Percentiles rank a stretch among this genome's conserved stretches.
phyloP scores from a whole-genome alignment of 352 stramenopile species.

The Globisporangium lucens region DNA sequence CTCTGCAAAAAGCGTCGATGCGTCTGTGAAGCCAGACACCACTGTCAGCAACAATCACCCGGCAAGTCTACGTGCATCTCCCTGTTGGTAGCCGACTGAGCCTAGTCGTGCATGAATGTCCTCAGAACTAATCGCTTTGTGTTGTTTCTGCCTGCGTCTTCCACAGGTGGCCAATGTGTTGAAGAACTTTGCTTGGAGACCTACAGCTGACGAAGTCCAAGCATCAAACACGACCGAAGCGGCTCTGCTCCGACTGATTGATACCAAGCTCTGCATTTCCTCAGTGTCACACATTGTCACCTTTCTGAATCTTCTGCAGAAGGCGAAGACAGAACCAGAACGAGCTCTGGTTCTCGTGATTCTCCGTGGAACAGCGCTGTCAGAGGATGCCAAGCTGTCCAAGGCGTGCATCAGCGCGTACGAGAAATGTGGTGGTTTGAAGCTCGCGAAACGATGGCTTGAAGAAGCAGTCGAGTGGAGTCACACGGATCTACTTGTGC shows the following conservation, averaged over 20 bases:
- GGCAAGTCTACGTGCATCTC: conserved; percentile 1
- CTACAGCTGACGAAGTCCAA: conserved; percentile 17
- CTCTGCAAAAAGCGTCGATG: not conserved
- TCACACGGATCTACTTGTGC: conserved; percentile 75
- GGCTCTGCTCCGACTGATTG: conserved; percentile 53
- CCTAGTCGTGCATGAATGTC: not conserved
- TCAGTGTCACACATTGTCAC: conserved; percentile 45
- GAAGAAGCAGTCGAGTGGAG: conserved; percentile 75
- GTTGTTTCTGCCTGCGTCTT: not conserved
- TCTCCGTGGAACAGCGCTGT: conserved; percentile 60
- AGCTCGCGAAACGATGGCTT: conserved; percentile 76
- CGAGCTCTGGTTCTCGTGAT: conserved; percentile 69
- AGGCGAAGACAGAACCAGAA: conserved; percentile 67
- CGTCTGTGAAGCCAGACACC: conserved; percentile 9
- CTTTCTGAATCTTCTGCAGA: conserved; percentile 58
- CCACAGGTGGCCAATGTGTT: conserved; percentile 23
- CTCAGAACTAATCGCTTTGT: not conserved
- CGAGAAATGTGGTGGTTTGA: conserved; percentile 69
- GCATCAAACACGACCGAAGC: conserved; percentile 40
- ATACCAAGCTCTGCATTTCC: conserved; percentile 46
- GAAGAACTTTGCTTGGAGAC: conserved; percentile 30
- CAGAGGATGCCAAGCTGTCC: conserved; percentile 52
- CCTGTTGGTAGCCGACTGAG: not conserved
- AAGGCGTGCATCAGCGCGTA: conserved; percentile 56
- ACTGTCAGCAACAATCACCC: not conserved